phyloP scores from a whole-genome alignment of 2,329 filamentous ascomycete species.

The Trichoderma citrinoviride region DNA sequence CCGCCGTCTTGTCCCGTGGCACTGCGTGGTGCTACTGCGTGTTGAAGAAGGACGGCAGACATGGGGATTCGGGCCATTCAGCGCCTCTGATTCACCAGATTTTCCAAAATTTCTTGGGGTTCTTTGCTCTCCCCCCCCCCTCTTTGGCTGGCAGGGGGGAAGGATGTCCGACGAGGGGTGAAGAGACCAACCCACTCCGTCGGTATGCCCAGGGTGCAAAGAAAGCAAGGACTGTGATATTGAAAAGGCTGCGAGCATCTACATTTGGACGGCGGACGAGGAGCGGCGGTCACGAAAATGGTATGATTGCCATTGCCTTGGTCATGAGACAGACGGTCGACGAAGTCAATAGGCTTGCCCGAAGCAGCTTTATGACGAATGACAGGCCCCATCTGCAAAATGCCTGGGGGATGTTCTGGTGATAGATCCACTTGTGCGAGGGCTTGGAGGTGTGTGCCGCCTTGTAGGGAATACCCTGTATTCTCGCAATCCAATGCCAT shows the following conservation, averaged over 20 bases:
- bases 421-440: background rate
- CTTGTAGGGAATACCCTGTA: slow-evolving; percentile 12
- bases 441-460: background rate
- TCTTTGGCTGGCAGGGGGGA: slow-evolving; percentile 7
- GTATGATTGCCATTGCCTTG: slow-evolving; percentile 5
- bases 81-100: background rate
- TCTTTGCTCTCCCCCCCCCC: background rate
- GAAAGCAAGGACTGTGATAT: background rate
- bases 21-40: background rate
- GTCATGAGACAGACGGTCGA: slow-evolving; percentile 10
- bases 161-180: background rate
- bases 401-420: background rate
- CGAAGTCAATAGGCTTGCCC: background rate
- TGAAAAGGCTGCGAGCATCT: background rate
- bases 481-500: background rate
- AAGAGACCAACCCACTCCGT: slow-evolving; percentile 1
- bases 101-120: background rate
- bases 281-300: slow-evolving; percentile 5
- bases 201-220: background rate
- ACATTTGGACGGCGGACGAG: background rate
- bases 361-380: slow-evolving; percentile 2
- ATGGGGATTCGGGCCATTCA: slow-evolving; percentile 1
- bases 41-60: background rate
- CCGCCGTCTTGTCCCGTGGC: background rate
- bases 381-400: background rate